phyloP scores from a whole-genome alignment of 306 rosid species.

The Cucurbita maxima region DNA sequence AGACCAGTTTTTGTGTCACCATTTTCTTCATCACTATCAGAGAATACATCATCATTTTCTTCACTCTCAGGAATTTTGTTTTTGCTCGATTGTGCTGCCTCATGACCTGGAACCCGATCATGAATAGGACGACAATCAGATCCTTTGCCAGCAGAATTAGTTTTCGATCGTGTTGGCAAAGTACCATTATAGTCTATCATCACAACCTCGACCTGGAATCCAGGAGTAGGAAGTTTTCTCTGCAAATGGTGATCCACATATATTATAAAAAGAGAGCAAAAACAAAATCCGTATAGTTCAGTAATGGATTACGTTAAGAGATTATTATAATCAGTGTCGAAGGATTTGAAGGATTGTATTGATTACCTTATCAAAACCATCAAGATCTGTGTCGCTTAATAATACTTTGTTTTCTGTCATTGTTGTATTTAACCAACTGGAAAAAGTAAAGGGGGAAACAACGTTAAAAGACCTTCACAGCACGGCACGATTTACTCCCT shows the following conservation, averaged over 20 bases:
- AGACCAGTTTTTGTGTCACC: constrained; percentile 11
- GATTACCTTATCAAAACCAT: constrained; percentile 79
- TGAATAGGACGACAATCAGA: constrained; percentile 23
- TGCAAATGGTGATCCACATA: constrained; percentile 19
- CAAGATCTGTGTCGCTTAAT: constrained; percentile 49
- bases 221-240: constrained; percentile 83
- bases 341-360: background rate
- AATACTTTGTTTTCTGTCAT: constrained; percentile 53
- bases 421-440: constrained; percentile 82
- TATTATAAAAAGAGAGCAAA: background rate
- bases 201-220: constrained; percentile 75
- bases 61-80: constrained; percentile 22
- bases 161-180: constrained; percentile 25
- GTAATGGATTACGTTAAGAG: background rate
- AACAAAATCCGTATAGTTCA: background rate
- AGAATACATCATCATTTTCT: constrained; percentile 67
- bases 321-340: background rate
- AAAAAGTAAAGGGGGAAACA: constrained; percentile 13
- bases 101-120: constrained; percentile 13
- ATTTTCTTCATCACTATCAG: constrained; percentile 79
- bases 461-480: background rate
- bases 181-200: constrained; percentile 60
- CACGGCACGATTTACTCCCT: background rate
- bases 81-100: constrained; percentile 20
- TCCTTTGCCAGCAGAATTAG: constrained; percentile 29